Conservation (phyloP, 768 basidiomycete genomes). For the Boletus insuetus region DNA sequence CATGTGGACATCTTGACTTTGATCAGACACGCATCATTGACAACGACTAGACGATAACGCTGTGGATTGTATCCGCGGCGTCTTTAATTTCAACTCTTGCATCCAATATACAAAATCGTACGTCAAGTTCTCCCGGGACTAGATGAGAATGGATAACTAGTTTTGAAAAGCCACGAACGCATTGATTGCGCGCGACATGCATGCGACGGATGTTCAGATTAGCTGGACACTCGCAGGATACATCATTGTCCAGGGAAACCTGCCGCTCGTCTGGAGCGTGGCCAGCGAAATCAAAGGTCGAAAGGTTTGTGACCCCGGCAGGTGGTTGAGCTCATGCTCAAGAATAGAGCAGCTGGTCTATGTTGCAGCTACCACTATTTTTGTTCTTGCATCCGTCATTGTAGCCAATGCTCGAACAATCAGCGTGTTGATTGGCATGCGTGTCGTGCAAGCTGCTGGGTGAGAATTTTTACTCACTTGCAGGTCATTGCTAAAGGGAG, state of each 20-base stretch:
- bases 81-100: slow-evolving; percentile 25
- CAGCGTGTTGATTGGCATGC: slow-evolving; percentile 59
- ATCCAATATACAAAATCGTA: slow-evolving; percentile 31
- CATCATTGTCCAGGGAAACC: slow-evolving; percentile 65
- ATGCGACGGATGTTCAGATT: slow-evolving; percentile 59
- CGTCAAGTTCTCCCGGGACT: slow-evolving; percentile 1
- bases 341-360: slow-evolving; percentile 46
- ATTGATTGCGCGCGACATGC: slow-evolving; percentile 56
- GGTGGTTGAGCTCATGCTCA: not conserved
- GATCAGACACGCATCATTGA: not conserved
- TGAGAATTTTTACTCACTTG: slow-evolving; percentile 27
- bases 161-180: slow-evolving; percentile 53
- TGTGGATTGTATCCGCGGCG: slow-evolving; percentile 28
- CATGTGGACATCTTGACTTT: slow-evolving; percentile 19
- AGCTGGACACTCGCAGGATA: slow-evolving; percentile 70
- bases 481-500: not conserved
- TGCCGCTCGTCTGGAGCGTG: slow-evolving; percentile 67
- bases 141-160: not conserved
- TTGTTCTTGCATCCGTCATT: slow-evolving; percentile 52
- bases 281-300: slow-evolving; percentile 75
- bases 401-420: slow-evolving; percentile 57
- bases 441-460: slow-evolving; percentile 68
- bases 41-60: slow-evolving; percentile 18
- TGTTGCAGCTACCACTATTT: slow-evolving; percentile 48
- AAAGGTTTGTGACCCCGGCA: slow-evolving; percentile 42